phyloP scores from a whole-genome alignment of 768 basidiomycete species.

The Hysterangium stoloniferum region DNA sequence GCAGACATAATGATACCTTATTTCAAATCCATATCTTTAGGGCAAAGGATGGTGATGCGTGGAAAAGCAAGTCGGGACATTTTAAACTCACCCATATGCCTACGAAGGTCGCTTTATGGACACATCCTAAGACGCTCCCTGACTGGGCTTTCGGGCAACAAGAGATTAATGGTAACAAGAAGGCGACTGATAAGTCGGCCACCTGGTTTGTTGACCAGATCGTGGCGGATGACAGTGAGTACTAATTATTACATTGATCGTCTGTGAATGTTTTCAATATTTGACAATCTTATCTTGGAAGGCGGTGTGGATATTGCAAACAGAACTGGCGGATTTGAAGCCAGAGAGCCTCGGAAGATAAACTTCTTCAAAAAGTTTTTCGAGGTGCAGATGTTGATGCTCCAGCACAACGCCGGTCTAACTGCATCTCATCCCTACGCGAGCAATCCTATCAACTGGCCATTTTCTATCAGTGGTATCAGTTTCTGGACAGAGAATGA shows the following conservation, averaged over 20 bases:
- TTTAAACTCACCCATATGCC: slow-evolving; percentile 86
- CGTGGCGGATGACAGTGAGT: slow-evolving; percentile 61
- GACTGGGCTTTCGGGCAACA: slow-evolving; percentile 98
- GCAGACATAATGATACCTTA: slow-evolving; percentile 79
- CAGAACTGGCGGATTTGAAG: slow-evolving; percentile 40
- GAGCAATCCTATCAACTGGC: slow-evolving; percentile 95
- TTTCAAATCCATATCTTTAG: slow-evolving; percentile 74
- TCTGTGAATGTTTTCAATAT: slow-evolving; percentile 8
- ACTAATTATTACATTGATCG: not conserved
- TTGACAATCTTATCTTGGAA: slow-evolving; percentile 21
- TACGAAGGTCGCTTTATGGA: slow-evolving; percentile 93
- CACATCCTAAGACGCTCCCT: slow-evolving; percentile 74
- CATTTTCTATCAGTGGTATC: slow-evolving; percentile 92
- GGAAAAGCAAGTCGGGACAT: slow-evolving; percentile 91
- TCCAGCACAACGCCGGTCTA: slow-evolving; percentile 98
- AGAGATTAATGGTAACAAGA: slow-evolving; percentile 97
- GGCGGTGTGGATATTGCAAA: slow-evolving; percentile 45
- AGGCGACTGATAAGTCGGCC: slow-evolving; percentile 68
- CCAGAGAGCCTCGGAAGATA: slow-evolving; percentile 70
- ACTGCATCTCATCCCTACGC: slow-evolving; percentile 98
- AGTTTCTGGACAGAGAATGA: slow-evolving; percentile 96
- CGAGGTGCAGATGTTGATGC: slow-evolving; percentile 90
- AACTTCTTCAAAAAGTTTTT: slow-evolving; percentile 93
- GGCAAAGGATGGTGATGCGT: slow-evolving; percentile 68
- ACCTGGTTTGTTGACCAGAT: slow-evolving; percentile 89